Evolutionary conservation across 2,329 filamentous ascomycete genomes (phyloP), one percentile per base, ranked within the genome.

Genomic region (Lecanoromycetidae sp.): DNA sequence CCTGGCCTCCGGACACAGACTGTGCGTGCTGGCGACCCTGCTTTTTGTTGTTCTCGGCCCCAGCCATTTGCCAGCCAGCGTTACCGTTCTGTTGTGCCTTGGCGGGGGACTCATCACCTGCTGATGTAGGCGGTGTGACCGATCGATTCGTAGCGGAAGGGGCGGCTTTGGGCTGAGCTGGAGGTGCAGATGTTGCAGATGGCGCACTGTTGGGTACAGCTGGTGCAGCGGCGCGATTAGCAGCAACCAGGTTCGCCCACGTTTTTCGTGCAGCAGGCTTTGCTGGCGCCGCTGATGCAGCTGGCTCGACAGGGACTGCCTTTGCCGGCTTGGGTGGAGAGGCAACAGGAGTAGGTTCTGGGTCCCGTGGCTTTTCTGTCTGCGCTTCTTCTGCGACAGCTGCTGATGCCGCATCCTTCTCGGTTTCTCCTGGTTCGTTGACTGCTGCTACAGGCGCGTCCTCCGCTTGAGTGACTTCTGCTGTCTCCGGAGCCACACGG

Each of bases 61-160:
- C 82, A 46, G 85, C 90, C 40, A 84, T 90, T 66, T 94, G 90
- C 91, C 91, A 98, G 38, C 57, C 60, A 53, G 52, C 57, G 37
- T 25, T 57, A 49, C 76, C 72, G 74, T 79, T 53, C 13, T 45
- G 34, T 22, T 52, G 52, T 1, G 36, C n/a, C 27, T 52, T 49
- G 8, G 36, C 35, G n/a, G 44, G 40, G 17, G 44, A 15, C 3
- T 53, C 51, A n/a, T 53, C 51, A 13, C 26, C 36, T 9, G 44
- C 32, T 19, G 39, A 68, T 54, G 29, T 58, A 44, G 66, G 52
- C 41, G 68, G 55, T 39, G 69, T 57, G 38, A 66, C 55, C 23
- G 65, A 55, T 46, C 63, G 60, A 26, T 63, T 51, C 17, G 63
- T 49, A 27, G 61, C 49, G 19, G 62, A 53, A 38, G 62, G 52